Evolutionary conservation across 768 basidiomycete species (phyloP), one percentile per base, ranked within the genome.

Genomic region (Ramaria sp.): DNA sequence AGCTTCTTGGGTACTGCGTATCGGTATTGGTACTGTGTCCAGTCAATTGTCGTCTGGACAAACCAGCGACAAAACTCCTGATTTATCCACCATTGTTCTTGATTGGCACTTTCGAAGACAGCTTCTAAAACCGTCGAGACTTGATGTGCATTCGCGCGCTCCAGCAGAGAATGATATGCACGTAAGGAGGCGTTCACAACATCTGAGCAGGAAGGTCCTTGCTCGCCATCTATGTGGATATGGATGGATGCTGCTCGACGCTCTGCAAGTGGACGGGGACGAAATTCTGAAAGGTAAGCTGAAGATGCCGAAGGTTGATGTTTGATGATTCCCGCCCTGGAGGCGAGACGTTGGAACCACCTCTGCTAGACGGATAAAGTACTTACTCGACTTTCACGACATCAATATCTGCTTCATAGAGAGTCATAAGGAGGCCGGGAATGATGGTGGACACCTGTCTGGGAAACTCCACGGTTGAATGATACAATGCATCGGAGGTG

Each of bases 1-100:
- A 95, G 72, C 66, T 84, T 80, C 1, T 90, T 88, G 2, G 93
- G 90, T 7, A 96, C 81, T 24, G 86, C 86, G 64, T 89, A 95
- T 24, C 94, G 86, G 69, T 94, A 94, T 66, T 94, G 94, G 61
- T 94, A 91, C 65, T 88, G 90, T 5, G 88, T 80, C 88, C 90
- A 94, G 63, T 90, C 85, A n/a, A 83, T 82, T 5, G 80, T 76
- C 64, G 80, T 84, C 58, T 82, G 79, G 12, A 85, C 81, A 57
- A 91, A 75, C 92, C 92, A 97, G 55, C 82, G 79, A 64, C 85
- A 94, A 63, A 91, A 83, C 7, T 82, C 79, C 0, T 78, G 62
- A 59, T 82, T 79, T 17, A 63, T 64, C 93, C 93, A 96, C 20
- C 78, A 78, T 27, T 74, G 66, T 7, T 76, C 69, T 10, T 75